Evolutionary conservation across 768 basidiomycete genomes (phyloP).

Genomic region (Russula foetens): DNA sequence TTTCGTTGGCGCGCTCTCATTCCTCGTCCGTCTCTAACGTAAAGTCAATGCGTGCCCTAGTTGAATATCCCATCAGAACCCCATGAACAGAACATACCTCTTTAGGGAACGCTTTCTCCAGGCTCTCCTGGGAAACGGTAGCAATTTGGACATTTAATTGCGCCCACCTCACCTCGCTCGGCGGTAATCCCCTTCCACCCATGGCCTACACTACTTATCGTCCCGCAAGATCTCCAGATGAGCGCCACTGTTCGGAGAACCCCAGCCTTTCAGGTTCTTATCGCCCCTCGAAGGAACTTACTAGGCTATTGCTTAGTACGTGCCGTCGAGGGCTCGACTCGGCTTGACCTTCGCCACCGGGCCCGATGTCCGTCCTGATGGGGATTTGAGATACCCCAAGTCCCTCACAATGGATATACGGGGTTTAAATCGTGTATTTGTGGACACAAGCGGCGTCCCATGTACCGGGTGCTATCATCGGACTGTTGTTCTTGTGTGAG

Average conservation of each 20-base stretch:
- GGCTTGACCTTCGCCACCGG: conserved; percentile 5
- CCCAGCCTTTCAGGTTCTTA: conserved; percentile 8
- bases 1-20: conserved; percentile 9
- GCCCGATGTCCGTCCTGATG: conserved; percentile 4
- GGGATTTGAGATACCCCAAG: neutral
- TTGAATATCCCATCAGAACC: conserved; percentile 21
- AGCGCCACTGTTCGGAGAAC: conserved; percentile 13
- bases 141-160: conserved; percentile 4
- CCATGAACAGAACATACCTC: conserved; percentile 11
- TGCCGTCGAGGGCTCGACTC: conserved; percentile 2
- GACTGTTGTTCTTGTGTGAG: neutral
- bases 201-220: conserved; percentile 6
- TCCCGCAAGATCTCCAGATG: conserved; percentile 11
- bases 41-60: conserved; percentile 4
- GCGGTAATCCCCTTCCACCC: conserved; percentile 8
- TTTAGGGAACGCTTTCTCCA: conserved; percentile 12
- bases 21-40: conserved; percentile 18
- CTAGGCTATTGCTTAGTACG: conserved; percentile 18
- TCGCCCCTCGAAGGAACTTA: conserved; percentile 16
- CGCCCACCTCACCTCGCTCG: neutral
- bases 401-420: neutral
- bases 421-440: neutral
- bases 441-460: neutral
- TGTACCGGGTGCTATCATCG: neutral
- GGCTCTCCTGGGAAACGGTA: conserved; percentile 11